Conservation (phyloP, 2,329 filamentous ascomycete species). For the Cladosporium sphaerospermum region DNA sequence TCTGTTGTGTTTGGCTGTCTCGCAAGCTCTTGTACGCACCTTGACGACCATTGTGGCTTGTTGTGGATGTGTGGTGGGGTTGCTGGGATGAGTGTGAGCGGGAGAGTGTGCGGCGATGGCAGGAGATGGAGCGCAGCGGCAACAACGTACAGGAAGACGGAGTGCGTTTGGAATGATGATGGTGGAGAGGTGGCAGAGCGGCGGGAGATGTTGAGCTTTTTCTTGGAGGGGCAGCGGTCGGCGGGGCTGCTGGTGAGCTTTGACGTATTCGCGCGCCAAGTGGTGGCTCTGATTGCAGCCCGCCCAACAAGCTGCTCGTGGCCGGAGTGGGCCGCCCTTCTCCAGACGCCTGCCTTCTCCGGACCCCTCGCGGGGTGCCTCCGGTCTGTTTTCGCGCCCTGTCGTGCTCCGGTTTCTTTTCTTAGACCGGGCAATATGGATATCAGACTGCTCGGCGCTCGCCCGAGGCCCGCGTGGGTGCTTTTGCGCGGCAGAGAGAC, state of each 20-base stretch:
- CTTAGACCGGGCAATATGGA: slow-evolving; percentile 14
- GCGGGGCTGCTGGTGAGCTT: slow-evolving; percentile 6
- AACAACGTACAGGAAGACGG: slow-evolving; percentile 2
- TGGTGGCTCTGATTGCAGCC: slow-evolving; percentile 6
- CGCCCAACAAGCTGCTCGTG: slow-evolving; percentile 5
- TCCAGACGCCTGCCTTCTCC: slow-evolving; percentile 9
- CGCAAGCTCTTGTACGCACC: slow-evolving; percentile 26
- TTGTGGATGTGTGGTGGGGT: slow-evolving; percentile 14
- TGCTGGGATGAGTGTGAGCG: slow-evolving; percentile 11
- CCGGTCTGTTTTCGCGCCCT: slow-evolving; percentile 6
- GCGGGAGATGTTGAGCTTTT: slow-evolving; percentile 10
- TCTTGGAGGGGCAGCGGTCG: slow-evolving; percentile 8
- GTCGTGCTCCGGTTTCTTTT: slow-evolving; percentile 10
- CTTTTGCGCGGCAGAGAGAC: background rate
- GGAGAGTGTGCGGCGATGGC: background rate
- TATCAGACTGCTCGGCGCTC: slow-evolving; percentile 11
- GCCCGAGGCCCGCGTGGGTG: background rate
- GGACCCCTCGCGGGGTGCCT: slow-evolving; percentile 4
- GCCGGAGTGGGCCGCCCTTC: slow-evolving; percentile 2
- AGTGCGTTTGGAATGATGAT: slow-evolving; percentile 1
- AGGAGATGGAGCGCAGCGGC: background rate
- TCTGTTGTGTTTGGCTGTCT: background rate
- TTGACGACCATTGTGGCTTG: slow-evolving; percentile 41
- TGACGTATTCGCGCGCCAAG: slow-evolving; percentile 7
- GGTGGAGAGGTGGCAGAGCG: slow-evolving; percentile 1